Conservation (phyloP, 2,329 filamentous ascomycete species). For the Venturia asperata region DNA sequence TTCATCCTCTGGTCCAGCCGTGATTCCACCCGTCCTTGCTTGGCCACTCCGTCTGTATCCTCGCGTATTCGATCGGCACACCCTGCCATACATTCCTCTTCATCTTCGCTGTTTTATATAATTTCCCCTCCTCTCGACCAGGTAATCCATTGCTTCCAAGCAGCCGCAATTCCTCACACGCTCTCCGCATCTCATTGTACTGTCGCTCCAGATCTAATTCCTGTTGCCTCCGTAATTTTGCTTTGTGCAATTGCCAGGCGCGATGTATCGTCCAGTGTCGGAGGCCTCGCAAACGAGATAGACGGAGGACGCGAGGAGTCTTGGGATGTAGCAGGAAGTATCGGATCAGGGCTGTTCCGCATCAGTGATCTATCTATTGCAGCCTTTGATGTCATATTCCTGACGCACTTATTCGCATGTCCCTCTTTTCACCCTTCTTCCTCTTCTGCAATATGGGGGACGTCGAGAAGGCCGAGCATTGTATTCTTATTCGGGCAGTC, state of each 20-base stretch:
- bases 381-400: not conserved
- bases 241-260: conserved; percentile 77
- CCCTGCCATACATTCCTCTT: conserved; percentile 75
- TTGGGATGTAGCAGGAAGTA: conserved; percentile 64
- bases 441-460: conserved; percentile 32
- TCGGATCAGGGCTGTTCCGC: conserved; percentile 51
- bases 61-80: conserved; percentile 79
- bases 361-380: not conserved
- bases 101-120: conserved; percentile 84
- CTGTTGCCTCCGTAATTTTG: conserved; percentile 56
- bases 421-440: conserved; percentile 31
- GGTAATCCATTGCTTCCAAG: conserved; percentile 38
- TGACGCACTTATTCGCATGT: conserved; percentile 29
- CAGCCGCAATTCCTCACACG: conserved; percentile 73
- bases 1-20: conserved; percentile 62
- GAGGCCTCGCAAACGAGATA: conserved; percentile 78
- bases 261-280: conserved; percentile 99
- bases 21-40: conserved; percentile 81
- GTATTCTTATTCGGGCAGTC: conserved; percentile 17
- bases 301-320: conserved; percentile 71
- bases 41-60: conserved; percentile 77
- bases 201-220: conserved; percentile 67
- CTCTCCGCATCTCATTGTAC: conserved; percentile 74
- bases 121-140: conserved; percentile 53
- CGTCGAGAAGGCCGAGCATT: conserved; percentile 30